Evolutionary conservation across 768 basidiomycete species (phyloP), one percentile per base, ranked within the genome.

Genomic region (Cystofilobasidium macerans): DNA sequence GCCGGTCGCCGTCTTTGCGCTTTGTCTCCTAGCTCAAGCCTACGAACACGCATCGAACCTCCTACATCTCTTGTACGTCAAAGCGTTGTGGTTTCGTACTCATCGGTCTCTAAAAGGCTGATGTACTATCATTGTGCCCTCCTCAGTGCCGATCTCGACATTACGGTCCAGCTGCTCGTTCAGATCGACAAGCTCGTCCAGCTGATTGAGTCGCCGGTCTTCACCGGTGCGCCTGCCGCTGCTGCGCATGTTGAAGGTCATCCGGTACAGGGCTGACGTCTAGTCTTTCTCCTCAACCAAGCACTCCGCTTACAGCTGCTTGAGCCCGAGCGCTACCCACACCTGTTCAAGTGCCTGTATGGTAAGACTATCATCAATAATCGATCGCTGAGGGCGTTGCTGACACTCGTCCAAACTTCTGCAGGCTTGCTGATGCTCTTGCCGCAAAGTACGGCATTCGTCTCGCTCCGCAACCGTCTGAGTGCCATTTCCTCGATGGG

Each of bases 41-140:
- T 99, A 99, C 71, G 95, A 99, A 75, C 95, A 99, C 76, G 95
- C 94, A 1, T 94, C 91, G 26, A 97, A 93, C 75, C 81, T 99
- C 4, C 80, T 99, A 22, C 86, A 89, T 69, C 98, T 95, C 67
- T 97, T 99, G 94, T 92, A 74, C 67, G 85, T 75, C 28, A 36
- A 13, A 14, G 20, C 28, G 30, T 57, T 38, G 26, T 40, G 38
- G 8, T 8, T 40, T 40, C 9, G 8, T 40, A 16, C 8, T 8
- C 38, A 40, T 40, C 38, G 38, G 38, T 16, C 9, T 16, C 9
- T 40, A 3, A 13, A 42, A 6, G 20, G 28, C 69, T 71, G 59
- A 72, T 51, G 13, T n/a, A 26, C 0, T 28, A 0, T 22, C 14
- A 1, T 51, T 12, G 2, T 26, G 7, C 45, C 53, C 53, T 13